phyloP scores from a whole-genome alignment of 2,329 filamentous ascomycete genomes.

The Zelopaecilomyces penicillatus region DNA sequence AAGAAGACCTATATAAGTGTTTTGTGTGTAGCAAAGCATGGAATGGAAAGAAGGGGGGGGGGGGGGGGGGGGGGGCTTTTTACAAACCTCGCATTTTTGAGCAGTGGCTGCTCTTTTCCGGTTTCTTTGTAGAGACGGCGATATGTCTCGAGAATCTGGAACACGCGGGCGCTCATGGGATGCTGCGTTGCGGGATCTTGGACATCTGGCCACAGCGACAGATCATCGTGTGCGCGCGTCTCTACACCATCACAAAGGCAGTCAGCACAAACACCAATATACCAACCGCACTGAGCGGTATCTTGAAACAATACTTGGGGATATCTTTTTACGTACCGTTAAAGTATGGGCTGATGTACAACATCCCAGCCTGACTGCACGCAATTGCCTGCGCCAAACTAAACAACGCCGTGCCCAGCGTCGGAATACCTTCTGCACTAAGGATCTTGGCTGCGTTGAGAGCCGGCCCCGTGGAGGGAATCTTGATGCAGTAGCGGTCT shows the following conservation, averaged over 20 bases:
- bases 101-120: constrained; percentile 37
- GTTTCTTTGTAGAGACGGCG: constrained; percentile 36
- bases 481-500: constrained; percentile 43
- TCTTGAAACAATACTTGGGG: neutral
- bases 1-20: constrained; percentile 4
- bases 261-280: neutral
- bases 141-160: constrained; percentile 41
- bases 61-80: neutral
- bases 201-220: constrained; percentile 36
- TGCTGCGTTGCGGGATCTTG: constrained; percentile 38
- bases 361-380: constrained; percentile 37
- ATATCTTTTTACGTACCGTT: constrained; percentile 27
- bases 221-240: constrained; percentile 33
- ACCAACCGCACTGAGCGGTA: neutral
- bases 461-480: constrained; percentile 39
- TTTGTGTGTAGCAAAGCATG: neutral
- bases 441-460: constrained; percentile 36
- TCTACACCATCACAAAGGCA: constrained; percentile 19
- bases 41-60: neutral
- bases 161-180: constrained; percentile 37
- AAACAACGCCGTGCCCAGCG: constrained; percentile 39
- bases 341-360: constrained; percentile 42
- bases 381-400: constrained; percentile 40
- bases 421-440: constrained; percentile 35
- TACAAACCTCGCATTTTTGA: constrained; percentile 36